Percentiles rank a stretch among this genome's conserved stretches.
These are phyloP conservation scores for Penicillium concentricum DNA, from an alignment of 2,329 filamentous ascomycete species.

Conservation along the genomic window DNA sequence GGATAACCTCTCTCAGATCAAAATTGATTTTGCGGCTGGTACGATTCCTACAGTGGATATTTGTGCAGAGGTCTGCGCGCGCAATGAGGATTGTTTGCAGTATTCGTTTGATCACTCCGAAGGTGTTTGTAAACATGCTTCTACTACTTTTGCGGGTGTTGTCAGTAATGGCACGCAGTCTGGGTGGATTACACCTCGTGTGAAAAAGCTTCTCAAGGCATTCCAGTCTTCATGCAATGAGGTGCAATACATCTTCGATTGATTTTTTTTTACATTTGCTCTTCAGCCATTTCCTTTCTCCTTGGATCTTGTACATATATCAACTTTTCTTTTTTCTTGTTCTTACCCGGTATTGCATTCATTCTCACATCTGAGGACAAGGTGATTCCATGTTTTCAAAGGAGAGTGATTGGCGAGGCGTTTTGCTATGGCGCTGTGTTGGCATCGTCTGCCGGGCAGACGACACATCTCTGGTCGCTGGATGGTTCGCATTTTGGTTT, in stretches of 20 bases:
- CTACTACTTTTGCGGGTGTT: conserved; percentile 21
- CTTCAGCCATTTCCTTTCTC: neutral
- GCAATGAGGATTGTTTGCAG: conserved; percentile 27
- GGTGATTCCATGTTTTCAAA: neutral
- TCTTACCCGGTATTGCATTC: neutral
- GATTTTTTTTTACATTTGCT: neutral
- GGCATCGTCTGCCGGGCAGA: conserved; percentile 15
- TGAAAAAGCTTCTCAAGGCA: conserved; percentile 22
- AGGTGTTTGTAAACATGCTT: conserved; percentile 19
- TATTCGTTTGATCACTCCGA: conserved; percentile 23
- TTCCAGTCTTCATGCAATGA: conserved; percentile 26
- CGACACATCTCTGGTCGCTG: neutral
- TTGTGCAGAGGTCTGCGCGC: conserved; percentile 25
- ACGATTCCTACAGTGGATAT: conserved; percentile 14
- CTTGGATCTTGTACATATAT: conserved; percentile 15
- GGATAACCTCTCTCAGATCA: conserved; percentile 24
- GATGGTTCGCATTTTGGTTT: neutral
- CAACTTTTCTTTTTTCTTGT: conserved; percentile 6
- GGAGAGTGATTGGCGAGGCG: conserved; percentile 19
- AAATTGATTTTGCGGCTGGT: conserved; percentile 18
- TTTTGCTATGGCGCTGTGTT: conserved; percentile 11
- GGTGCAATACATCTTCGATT: conserved; percentile 24
- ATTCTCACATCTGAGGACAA: neutral
- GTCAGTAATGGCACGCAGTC: conserved; percentile 19
- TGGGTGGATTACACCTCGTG: conserved; percentile 27